Evolutionary conservation across 805 yeast genomes (phyloP).

Genomic region (Candida endomychidarum): DNA sequence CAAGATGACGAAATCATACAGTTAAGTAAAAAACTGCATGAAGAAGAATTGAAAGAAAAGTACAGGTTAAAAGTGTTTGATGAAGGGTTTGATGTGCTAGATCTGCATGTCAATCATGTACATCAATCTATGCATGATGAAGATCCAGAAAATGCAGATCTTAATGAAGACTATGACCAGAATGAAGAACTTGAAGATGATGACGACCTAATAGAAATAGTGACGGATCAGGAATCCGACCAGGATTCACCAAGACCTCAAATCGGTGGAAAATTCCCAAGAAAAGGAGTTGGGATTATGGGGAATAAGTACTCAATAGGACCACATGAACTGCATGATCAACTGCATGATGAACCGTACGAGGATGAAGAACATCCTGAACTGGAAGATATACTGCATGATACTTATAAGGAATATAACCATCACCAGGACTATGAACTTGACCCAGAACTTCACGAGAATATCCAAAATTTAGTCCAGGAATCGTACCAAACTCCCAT

Average conservation of each 20-base stretch:
- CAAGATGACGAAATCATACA: slow-evolving; percentile 20
- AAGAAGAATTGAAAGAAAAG: slow-evolving; percentile 23
- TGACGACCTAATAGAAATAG: neutral
- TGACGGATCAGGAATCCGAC: neutral
- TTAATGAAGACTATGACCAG: slow-evolving; percentile 7
- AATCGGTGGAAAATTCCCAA: neutral
- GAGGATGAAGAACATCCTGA: slow-evolving; percentile 42
- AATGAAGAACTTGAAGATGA: slow-evolving; percentile 6
- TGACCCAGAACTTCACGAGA: slow-evolving; percentile 11
- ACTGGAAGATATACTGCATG: too few relatives aligned
- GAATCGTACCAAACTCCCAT: neutral
- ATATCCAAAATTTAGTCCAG: slow-evolving; percentile 5
- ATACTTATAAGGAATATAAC: too few relatives aligned
- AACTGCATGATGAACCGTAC: neutral
- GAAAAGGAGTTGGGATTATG: slow-evolving; percentile 3
- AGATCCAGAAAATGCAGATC: slow-evolving; percentile 1
- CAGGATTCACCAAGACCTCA: neutral
- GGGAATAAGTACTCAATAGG: too few relatives aligned
- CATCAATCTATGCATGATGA: too few relatives aligned
- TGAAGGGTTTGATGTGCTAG: slow-evolving; percentile 2
- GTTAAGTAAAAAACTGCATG: slow-evolving; percentile 15
- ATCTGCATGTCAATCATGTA: too few relatives aligned
- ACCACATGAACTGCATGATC: slow-evolving; percentile 7
- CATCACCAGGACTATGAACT: slow-evolving; percentile 24
- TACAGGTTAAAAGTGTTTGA: slow-evolving; percentile 18